A percentile compares a stretch with the other conserved stretches of the same genome.
Evolutionary conservation across 805 yeast genomes (phyloP).

Genomic region (Teunomyces atbi): DNA sequence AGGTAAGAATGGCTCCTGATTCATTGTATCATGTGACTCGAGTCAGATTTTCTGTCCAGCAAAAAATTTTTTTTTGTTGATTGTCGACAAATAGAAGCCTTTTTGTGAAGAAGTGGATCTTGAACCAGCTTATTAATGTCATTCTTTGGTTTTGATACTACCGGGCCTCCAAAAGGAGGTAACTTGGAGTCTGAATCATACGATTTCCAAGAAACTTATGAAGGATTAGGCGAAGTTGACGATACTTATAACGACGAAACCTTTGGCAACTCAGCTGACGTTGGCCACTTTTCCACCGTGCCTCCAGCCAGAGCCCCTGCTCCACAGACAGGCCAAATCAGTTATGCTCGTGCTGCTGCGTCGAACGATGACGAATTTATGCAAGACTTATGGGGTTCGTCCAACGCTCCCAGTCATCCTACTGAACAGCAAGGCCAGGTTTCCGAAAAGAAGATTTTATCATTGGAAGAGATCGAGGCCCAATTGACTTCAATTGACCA

Average conservation of each 20-base stretch:
- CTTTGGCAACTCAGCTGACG: slow-evolving; percentile 63
- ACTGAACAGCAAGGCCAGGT: slow-evolving; percentile 37
- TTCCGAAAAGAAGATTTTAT: slow-evolving; percentile 51
- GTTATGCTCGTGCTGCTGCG: slow-evolving; percentile 42
- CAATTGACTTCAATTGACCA: slow-evolving; percentile 53
- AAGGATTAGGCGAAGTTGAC: slow-evolving; percentile 74
- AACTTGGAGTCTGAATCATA: slow-evolving; percentile 26
- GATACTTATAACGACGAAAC: slow-evolving; percentile 83
- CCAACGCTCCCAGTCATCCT: slow-evolving; percentile 24
- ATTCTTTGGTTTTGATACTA: slow-evolving; percentile 63
- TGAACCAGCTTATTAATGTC: slow-evolving; percentile 45
- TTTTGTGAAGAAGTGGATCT: no score
- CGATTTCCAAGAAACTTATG: slow-evolving; percentile 84
- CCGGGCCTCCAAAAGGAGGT: slow-evolving; percentile 32
- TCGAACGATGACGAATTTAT: slow-evolving; percentile 45
- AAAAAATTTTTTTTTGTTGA: not conserved
- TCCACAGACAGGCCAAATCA: slow-evolving; percentile 29
- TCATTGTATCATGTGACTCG: not conserved
- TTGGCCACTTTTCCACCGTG: slow-evolving; percentile 16
- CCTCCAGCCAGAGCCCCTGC: slow-evolving; percentile 9
- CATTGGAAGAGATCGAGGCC: slow-evolving; percentile 85
- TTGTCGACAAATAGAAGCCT: not conserved
- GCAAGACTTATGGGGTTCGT: slow-evolving; percentile 45
- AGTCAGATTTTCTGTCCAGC: not conserved
- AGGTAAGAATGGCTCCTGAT: no score